Percentiles rank a stretch among this genome's conserved stretches.
Evolutionary conservation across 2,329 filamentous ascomycete genomes (phyloP).

Genomic region (Trichoderma sp.): DNA sequence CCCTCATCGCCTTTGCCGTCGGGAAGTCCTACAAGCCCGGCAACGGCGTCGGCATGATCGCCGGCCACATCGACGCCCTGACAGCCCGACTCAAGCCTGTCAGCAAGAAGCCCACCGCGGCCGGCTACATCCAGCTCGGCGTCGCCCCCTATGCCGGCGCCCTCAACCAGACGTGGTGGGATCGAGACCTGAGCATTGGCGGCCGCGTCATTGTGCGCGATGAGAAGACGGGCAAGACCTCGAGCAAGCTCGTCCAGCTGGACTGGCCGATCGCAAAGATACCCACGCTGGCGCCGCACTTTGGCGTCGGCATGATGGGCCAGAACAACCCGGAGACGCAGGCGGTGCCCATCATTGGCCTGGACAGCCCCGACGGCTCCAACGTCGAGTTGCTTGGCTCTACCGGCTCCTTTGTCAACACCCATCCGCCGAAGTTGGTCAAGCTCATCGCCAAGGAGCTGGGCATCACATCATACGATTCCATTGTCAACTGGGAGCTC

Average conservation of each 20-base stretch:
- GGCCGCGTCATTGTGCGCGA: slow-evolving; percentile 86
- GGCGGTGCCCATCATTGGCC: slow-evolving; percentile 88
- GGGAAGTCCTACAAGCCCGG: slow-evolving; percentile 80
- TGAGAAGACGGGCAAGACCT: slow-evolving; percentile 70
- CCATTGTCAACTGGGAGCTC: slow-evolving; percentile 93
- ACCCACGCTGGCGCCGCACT: slow-evolving; percentile 90
- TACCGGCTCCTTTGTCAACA: slow-evolving; percentile 72
- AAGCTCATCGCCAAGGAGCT: slow-evolving; percentile 78
- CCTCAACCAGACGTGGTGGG: slow-evolving; percentile 93
- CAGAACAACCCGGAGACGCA: slow-evolving; percentile 83
- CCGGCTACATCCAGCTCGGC: slow-evolving; percentile 85
- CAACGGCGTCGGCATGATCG: slow-evolving; percentile 85
- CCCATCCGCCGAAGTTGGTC: slow-evolving; percentile 83
- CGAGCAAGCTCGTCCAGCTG: slow-evolving; percentile 81
- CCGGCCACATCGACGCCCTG: slow-evolving; percentile 89
- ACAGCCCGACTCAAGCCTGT: slow-evolving; percentile 91
- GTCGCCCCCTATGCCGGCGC: slow-evolving; percentile 92
- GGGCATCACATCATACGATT: slow-evolving; percentile 67
- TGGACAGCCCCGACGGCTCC: slow-evolving; percentile 68
- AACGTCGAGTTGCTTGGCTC: slow-evolving; percentile 56
- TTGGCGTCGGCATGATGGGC: slow-evolving; percentile 73
- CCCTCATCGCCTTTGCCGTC: slow-evolving; percentile 81
- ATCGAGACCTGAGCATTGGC: slow-evolving; percentile 87
- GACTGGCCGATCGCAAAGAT: slow-evolving; percentile 94
- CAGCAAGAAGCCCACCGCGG: slow-evolving; percentile 78